phyloP scores from a whole-genome alignment of 2,329 filamentous ascomycete genomes.

The Eurotiales sp. region DNA sequence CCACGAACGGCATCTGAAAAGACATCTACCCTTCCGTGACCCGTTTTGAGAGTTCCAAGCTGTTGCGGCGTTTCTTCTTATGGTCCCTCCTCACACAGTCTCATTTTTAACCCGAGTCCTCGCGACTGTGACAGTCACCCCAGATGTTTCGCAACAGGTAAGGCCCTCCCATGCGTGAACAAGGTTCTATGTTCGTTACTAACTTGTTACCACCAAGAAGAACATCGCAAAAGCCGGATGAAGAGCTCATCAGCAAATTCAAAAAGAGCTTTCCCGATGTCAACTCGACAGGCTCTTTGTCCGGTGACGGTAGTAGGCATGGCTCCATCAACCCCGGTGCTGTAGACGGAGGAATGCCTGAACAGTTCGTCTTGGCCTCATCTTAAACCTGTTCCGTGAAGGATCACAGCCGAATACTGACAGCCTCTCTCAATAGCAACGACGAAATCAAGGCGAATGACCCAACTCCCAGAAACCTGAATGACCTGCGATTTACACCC shows the following conservation, averaged over 20 bases:
- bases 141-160: slow-evolving; percentile 50
- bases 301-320: slow-evolving; percentile 30
- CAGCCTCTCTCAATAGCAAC: slow-evolving; percentile 27
- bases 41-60: slow-evolving; percentile 15
- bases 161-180: no score
- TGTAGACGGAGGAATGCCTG: slow-evolving; percentile 20
- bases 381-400: not conserved
- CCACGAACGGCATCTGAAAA: not conserved
- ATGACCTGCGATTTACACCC: slow-evolving; percentile 86
- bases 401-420: not conserved
- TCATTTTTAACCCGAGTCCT: slow-evolving; percentile 7
- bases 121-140: slow-evolving; percentile 13
- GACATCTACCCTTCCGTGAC: not conserved
- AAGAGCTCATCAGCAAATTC: slow-evolving; percentile 80
- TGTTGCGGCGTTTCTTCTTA: slow-evolving; percentile 14
- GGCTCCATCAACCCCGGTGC: slow-evolving; percentile 30
- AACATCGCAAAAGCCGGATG: slow-evolving; percentile 78
- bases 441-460: slow-evolving; percentile 69
- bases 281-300: slow-evolving; percentile 46
- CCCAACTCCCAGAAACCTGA: slow-evolving; percentile 72
- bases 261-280: slow-evolving; percentile 78
- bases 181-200: no score
- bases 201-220: no score
- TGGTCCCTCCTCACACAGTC: slow-evolving; percentile 14
- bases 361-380: slow-evolving; percentile 10